Conservation (phyloP, 2,329 filamentous ascomycete species). For the Hypoxylon sp. region DNA sequence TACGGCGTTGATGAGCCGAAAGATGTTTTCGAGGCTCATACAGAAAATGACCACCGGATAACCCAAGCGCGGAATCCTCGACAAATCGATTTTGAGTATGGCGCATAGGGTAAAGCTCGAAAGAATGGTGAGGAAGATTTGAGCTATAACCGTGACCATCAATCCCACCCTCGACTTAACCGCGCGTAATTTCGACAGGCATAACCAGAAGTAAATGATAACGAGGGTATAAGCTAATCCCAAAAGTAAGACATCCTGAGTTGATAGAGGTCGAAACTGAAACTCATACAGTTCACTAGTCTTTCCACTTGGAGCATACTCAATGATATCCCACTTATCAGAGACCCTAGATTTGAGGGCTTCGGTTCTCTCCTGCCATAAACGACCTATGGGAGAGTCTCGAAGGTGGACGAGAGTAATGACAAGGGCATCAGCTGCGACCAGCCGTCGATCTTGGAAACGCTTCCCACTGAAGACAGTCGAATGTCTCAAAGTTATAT, state of each 20-base stretch:
- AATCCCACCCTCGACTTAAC: conserved; percentile 82
- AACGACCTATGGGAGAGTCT: conserved; percentile 71
- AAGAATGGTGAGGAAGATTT: conserved; percentile 78
- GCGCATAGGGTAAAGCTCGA: conserved; percentile 85
- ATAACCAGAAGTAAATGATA: conserved; percentile 73
- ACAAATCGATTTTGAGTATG: conserved; percentile 79
- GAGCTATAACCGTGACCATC: conserved; percentile 75
- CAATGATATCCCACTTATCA: conserved; percentile 74
- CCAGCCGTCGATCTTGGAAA: conserved; percentile 74
- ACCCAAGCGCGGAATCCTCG: conserved; percentile 77
- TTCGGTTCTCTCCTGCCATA: conserved; percentile 73
- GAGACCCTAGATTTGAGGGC: conserved; percentile 63
- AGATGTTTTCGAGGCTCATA: conserved; percentile 83
- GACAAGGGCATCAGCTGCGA: conserved; percentile 81
- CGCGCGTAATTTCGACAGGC: conserved; percentile 76
- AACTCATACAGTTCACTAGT: conserved; percentile 79
- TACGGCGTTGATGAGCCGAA: conserved; percentile 81
- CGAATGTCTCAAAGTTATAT: conserved; percentile 80
- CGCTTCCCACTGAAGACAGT: conserved; percentile 86
- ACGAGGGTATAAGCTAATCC: conserved; percentile 74
- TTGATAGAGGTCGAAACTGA: conserved; percentile 79
- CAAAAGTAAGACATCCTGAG: conserved; percentile 73
- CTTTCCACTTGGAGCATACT: conserved; percentile 62
- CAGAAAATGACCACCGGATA: conserved; percentile 83
- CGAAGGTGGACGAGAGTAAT: conserved; percentile 79